Conservation (phyloP, 1,284 basidiomycete species). For the Cutaneotrichosporon cutaneum region DNA sequence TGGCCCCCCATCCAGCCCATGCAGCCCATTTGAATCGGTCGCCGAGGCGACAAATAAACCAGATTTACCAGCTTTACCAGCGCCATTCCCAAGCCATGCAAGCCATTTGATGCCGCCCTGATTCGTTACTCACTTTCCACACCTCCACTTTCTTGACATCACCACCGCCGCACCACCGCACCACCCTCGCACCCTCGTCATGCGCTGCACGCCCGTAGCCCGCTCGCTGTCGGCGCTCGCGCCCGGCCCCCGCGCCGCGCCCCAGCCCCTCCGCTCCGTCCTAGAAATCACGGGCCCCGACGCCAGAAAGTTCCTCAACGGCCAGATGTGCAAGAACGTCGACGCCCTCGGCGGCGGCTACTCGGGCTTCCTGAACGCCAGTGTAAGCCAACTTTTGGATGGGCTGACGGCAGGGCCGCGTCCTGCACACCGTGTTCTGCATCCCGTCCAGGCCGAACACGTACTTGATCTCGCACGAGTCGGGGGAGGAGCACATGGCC, state of each 20-base stretch:
- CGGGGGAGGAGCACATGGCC: conserved; percentile 76
- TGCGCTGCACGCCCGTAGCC: not conserved
- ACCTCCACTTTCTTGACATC: not conserved
- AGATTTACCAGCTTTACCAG: too few relatives aligned
- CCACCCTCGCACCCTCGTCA: not conserved
- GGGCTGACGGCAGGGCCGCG: conserved; percentile 66
- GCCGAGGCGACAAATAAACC: not conserved
- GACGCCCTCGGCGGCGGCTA: conserved; percentile 62
- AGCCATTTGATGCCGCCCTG: not conserved
- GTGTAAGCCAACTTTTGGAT: conserved; percentile 58
- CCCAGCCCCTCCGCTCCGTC: conserved; percentile 8
- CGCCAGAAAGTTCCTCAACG: conserved; percentile 81
- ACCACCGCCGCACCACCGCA: too few relatives aligned
- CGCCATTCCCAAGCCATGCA: too few relatives aligned
- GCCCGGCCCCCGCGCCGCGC: not conserved
- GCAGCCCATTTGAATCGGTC: not conserved
- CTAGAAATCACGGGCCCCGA: conserved; percentile 79
- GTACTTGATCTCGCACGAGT: conserved; percentile 56
- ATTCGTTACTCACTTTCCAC: not conserved
- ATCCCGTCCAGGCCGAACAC: conserved; percentile 57
- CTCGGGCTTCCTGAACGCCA: conserved; percentile 80
- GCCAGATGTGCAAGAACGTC: conserved; percentile 68
- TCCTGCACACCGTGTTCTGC: conserved; percentile 84
- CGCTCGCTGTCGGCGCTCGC: not conserved
- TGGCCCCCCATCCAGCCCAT: too few relatives aligned